phyloP scores from a whole-genome alignment of 495 filamentous ascomycete genomes.

The Podospora australis region DNA sequence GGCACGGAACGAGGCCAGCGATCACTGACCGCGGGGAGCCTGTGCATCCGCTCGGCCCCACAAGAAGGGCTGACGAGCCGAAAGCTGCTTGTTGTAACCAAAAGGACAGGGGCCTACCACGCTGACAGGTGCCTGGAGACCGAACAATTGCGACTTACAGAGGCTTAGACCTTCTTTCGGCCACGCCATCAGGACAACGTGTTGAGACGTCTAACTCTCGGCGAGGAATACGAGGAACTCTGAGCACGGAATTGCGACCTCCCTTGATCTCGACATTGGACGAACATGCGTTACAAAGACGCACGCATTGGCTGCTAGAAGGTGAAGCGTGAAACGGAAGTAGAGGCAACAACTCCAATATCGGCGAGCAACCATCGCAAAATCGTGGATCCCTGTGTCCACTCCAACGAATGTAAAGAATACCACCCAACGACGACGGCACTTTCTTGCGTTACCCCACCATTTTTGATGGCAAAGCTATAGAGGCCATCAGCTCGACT shows the following conservation, averaged over 20 bases:
- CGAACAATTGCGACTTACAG: conserved; percentile 6
- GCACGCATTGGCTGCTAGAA: too few relatives aligned
- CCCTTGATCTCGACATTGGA: neutral
- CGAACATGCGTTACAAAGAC: too few relatives aligned
- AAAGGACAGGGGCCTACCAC: neutral
- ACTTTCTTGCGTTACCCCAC: neutral
- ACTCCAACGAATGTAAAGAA: neutral
- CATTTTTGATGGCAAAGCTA: conserved; percentile 4
- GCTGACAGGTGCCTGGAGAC: conserved; percentile 8
- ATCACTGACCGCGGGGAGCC: too few relatives aligned
- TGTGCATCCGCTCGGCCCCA: too few relatives aligned
- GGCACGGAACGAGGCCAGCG: too few relatives aligned
- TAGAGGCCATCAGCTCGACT: too few relatives aligned
- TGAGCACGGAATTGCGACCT: neutral
- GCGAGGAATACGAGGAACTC: neutral
- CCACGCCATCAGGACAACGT: conserved; percentile 7
- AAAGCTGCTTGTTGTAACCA: neutral
- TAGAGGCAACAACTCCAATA: too few relatives aligned
- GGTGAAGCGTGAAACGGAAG: too few relatives aligned
- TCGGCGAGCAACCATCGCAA: neutral
- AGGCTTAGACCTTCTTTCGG: conserved; percentile 1
- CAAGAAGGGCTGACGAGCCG: neutral
- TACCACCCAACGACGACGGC: neutral
- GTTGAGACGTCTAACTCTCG: too few relatives aligned
- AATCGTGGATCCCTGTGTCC: neutral